These are phyloP conservation scores for Reticulascus tulasneorum DNA, from an alignment of 2,329 filamentous ascomycete genomes.

Conservation along the genomic window DNA sequence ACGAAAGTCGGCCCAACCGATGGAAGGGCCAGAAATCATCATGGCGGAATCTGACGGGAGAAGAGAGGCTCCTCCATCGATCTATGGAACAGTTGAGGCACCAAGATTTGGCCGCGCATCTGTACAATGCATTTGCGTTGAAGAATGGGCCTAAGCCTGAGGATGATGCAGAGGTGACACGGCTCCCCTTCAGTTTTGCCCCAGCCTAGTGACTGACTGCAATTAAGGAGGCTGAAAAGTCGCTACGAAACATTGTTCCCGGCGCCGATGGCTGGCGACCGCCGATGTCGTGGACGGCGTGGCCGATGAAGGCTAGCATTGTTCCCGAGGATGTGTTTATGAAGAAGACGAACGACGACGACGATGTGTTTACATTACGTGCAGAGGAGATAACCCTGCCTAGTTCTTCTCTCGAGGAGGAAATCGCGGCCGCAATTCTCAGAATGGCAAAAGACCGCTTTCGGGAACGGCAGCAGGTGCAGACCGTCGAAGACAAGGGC, in stretches of 20 bases:
- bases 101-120: slow-evolving; percentile 67
- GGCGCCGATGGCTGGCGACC: slow-evolving; percentile 43
- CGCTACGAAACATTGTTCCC: slow-evolving; percentile 19
- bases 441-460: slow-evolving; percentile 66
- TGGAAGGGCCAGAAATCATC: slow-evolving; percentile 64
- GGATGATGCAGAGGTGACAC: slow-evolving; percentile 1
- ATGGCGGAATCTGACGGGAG: slow-evolving; percentile 60
- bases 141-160: slow-evolving; percentile 41
- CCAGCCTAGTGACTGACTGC: neutral
- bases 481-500: slow-evolving; percentile 8
- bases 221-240: slow-evolving; percentile 1
- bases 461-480: slow-evolving; percentile 27
- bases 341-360: slow-evolving; percentile 39
- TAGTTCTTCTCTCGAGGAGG: slow-evolving; percentile 64
- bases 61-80: slow-evolving; percentile 59
- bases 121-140: slow-evolving; percentile 74
- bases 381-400: slow-evolving; percentile 40
- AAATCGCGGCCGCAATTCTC: slow-evolving; percentile 63
- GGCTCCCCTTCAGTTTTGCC: neutral
- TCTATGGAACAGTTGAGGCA: slow-evolving; percentile 61
- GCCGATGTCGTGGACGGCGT: slow-evolving; percentile 71
- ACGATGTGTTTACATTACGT: slow-evolving; percentile 49
- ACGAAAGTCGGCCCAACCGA: slow-evolving; percentile 60
- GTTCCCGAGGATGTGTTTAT: slow-evolving; percentile 58
- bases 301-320: slow-evolving; percentile 64